Evolutionary conservation across 2,329 filamentous ascomycete species (phyloP).

Genomic region (Cercospora sp.): DNA sequence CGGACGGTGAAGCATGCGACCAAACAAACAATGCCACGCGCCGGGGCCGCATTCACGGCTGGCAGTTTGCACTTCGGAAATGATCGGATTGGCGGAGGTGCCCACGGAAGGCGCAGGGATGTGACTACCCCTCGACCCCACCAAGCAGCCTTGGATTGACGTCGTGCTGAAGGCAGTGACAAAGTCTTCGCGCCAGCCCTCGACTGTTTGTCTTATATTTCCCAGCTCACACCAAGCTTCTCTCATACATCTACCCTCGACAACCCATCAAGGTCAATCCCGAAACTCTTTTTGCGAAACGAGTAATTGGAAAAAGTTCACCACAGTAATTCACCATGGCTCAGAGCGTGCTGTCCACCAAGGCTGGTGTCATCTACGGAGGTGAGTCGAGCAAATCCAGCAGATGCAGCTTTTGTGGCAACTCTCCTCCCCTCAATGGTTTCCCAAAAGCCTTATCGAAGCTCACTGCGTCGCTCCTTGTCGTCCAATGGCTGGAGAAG

Average conservation of each 20-base stretch:
- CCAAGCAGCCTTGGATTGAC: not conserved
- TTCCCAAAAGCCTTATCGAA: not conserved
- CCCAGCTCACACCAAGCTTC: constrained; percentile 3
- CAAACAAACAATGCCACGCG: not conserved
- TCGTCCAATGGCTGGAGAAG: not conserved
- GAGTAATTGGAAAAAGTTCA: not conserved
- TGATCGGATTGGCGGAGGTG: constrained; percentile 1
- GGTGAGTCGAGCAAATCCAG: constrained; percentile 28
- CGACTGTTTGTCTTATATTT: not conserved
- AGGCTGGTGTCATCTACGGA: constrained; percentile 45
- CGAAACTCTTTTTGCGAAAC: not conserved
- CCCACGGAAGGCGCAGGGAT: constrained; percentile 3
- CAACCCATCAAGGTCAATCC: constrained; percentile 6
- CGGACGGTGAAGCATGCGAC: not conserved
- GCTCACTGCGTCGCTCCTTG: not conserved
- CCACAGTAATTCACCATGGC: constrained; percentile 28
- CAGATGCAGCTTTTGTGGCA: not conserved
- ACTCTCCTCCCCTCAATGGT: not conserved
- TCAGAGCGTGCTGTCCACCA: constrained; percentile 36
- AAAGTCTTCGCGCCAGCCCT: constrained; percentile 2
- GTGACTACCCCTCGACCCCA: constrained; percentile 3
- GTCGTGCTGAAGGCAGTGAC: constrained; percentile 2
- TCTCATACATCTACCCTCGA: not conserved
- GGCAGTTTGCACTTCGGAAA: not conserved
- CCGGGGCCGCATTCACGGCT: not conserved